A percentile compares a stretch with the other conserved stretches of the same genome.
Conservation (phyloP, 345 rosid genomes). For the Lumnitzera racemosa region DNA sequence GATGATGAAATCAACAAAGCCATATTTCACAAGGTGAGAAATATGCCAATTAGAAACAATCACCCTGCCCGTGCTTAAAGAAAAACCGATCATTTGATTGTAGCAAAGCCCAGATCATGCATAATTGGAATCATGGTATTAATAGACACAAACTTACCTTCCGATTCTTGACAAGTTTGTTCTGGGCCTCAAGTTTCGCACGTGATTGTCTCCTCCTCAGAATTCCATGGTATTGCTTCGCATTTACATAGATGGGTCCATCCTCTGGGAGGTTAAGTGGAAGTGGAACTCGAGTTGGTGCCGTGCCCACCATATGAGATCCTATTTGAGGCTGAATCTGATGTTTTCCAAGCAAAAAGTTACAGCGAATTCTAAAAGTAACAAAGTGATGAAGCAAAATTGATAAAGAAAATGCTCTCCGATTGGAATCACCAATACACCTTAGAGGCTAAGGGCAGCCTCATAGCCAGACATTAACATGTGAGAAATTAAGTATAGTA, state of each 20-base stretch:
- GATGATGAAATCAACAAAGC: background rate
- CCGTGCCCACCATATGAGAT: conserved; percentile 23
- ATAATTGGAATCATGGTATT: background rate
- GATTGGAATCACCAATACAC: too few species aligned
- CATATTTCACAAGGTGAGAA: background rate
- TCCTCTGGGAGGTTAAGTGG: conserved; percentile 36
- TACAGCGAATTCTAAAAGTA: background rate
- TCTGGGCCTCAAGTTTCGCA: conserved; percentile 44
- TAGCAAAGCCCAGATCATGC: too few species aligned
- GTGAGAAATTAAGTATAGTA: background rate
- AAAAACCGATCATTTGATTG: too few species aligned
- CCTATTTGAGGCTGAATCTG: conserved; percentile 31
- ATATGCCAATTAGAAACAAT: too few species aligned
- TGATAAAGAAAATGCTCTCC: too few species aligned
- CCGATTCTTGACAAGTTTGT: conserved; percentile 33
- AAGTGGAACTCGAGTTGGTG: conserved; percentile 31
- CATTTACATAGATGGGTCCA: conserved; percentile 41
- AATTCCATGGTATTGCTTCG: conserved; percentile 50
- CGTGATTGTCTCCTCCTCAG: conserved; percentile 45
- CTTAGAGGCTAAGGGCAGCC: too few species aligned
- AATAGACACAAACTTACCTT: conserved; percentile 21
- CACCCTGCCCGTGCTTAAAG: too few species aligned
- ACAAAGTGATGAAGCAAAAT: background rate
- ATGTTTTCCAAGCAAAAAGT: background rate
- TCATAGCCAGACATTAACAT: background rate